phyloP scores from a whole-genome alignment of 768 basidiomycete species.

The Suillus placidus region DNA sequence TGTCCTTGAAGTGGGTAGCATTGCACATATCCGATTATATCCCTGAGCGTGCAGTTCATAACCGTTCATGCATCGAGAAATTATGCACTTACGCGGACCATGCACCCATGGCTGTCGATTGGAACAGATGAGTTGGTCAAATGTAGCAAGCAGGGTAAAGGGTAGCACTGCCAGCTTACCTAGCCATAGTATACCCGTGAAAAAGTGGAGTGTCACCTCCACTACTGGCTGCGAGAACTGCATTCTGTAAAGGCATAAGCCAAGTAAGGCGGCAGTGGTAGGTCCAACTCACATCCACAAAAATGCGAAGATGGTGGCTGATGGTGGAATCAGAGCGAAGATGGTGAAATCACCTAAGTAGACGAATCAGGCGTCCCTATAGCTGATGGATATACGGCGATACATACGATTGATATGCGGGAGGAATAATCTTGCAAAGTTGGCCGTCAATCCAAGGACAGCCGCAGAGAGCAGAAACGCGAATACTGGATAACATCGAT shows the following conservation, averaged over 20 bases:
- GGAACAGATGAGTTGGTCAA: conserved; percentile 14
- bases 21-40: conserved; percentile 67
- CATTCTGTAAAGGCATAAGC: conserved; percentile 43
- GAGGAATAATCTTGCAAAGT: conserved; percentile 69
- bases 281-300: conserved; percentile 52
- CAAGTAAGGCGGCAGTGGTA: neutral
- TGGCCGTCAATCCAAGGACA: conserved; percentile 68
- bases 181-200: conserved; percentile 69
- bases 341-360: conserved; percentile 67
- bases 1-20: conserved; percentile 54
- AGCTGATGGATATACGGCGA: conserved; percentile 1
- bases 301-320: conserved; percentile 65
- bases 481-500: conserved; percentile 31
- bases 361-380: neutral
- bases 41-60: conserved; percentile 37
- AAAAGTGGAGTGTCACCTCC: conserved; percentile 57
- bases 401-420: conserved; percentile 64
- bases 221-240: conserved; percentile 71
- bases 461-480: conserved; percentile 45
- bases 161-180: conserved; percentile 42
- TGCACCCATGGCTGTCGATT: conserved; percentile 64
- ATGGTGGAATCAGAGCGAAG: conserved; percentile 66
- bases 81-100: conserved; percentile 63
- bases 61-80: neutral
- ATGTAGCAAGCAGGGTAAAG: neutral